A percentile compares a stretch with the other conserved stretches of the same genome.
Evolutionary conservation across 352 stramenopile genomes (phyloP).

Genomic region (Phytophthora foliorum): DNA sequence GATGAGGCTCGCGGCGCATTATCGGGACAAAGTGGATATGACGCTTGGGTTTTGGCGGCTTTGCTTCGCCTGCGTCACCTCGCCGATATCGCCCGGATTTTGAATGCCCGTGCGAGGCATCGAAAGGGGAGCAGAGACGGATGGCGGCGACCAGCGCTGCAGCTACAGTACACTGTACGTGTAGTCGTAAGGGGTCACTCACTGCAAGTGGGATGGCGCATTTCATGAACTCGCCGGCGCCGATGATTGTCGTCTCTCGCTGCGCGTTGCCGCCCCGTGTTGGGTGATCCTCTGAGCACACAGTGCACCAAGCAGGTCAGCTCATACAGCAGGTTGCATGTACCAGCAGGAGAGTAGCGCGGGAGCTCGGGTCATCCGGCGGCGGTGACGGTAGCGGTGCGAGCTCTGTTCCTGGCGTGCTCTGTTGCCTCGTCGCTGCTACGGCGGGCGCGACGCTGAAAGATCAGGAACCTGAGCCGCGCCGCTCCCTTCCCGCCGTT

Average conservation of each 20-base stretch:
- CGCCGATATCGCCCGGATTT: too few species aligned
- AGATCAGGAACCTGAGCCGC: constrained; percentile 11
- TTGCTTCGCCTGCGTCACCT: background rate
- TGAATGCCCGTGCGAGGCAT: constrained; percentile 15
- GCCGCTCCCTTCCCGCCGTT: constrained; percentile 34
- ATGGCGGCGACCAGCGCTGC: background rate
- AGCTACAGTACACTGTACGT: background rate
- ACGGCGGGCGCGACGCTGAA: constrained; percentile 9
- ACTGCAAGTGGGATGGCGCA: constrained; percentile 14
- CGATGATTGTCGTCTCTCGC: constrained; percentile 7
- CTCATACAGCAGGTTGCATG: constrained; percentile 2
- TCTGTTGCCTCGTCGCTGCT: constrained; percentile 34
- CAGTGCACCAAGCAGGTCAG: constrained; percentile 11
- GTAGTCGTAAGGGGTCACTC: constrained; percentile 3
- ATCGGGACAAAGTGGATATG: constrained; percentile 11
- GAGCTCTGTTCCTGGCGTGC: constrained; percentile 21
- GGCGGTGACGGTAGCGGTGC: constrained; percentile 5
- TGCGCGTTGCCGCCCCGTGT: constrained; percentile 3
- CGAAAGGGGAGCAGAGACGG: constrained; percentile 9
- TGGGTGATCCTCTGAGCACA: background rate
- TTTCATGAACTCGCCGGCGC: constrained; percentile 8
- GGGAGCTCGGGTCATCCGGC: constrained; percentile 16
- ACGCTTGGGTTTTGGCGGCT: constrained; percentile 8
- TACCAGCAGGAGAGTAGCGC: constrained; percentile 10
- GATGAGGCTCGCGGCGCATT: constrained; percentile 5